Conservation (phyloP, 768 basidiomycete species). For the Rhodotorula toruloides region DNA sequence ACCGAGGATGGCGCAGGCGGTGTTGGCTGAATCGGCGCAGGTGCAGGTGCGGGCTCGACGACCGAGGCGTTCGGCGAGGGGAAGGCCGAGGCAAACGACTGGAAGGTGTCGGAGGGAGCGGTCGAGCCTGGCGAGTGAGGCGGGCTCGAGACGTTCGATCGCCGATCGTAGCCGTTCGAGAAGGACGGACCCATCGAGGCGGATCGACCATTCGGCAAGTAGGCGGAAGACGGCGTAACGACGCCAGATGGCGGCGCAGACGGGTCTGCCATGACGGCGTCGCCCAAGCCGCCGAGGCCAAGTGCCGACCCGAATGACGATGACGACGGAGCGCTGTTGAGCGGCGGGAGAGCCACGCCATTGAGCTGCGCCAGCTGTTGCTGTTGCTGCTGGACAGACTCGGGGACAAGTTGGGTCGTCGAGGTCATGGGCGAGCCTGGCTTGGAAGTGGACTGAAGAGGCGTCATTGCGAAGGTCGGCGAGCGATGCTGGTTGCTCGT, state of each 20-base stretch:
- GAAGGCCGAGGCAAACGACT: conserved; percentile 21
- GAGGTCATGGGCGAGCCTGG: neutral
- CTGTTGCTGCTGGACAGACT: conserved; percentile 7
- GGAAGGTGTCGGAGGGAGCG: conserved; percentile 21
- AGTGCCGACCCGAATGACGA: conserved; percentile 6
- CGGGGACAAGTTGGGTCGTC: too few relatives aligned
- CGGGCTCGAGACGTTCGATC: conserved; percentile 26
- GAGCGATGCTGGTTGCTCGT: conserved; percentile 29
- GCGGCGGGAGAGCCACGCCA: neutral
- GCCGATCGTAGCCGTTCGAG: neutral
- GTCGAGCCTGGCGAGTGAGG: conserved; percentile 31
- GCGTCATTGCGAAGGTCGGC: conserved; percentile 40
- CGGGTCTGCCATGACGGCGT: conserved; percentile 1
- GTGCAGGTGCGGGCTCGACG: neutral
- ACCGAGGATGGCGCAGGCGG: neutral
- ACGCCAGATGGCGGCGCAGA: neutral
- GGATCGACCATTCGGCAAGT: neutral
- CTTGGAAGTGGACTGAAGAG: conserved; percentile 8
- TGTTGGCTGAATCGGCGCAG: too few relatives aligned
- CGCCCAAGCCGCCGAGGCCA: conserved; percentile 16
- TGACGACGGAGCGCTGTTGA: neutral
- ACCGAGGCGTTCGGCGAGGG: conserved; percentile 8
- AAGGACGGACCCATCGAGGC: neutral
- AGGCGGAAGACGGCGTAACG: neutral
- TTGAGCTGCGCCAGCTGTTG: neutral